phyloP scores from a whole-genome alignment of 2,329 filamentous ascomycete genomes.

The Penicillium sclerotigenum region DNA sequence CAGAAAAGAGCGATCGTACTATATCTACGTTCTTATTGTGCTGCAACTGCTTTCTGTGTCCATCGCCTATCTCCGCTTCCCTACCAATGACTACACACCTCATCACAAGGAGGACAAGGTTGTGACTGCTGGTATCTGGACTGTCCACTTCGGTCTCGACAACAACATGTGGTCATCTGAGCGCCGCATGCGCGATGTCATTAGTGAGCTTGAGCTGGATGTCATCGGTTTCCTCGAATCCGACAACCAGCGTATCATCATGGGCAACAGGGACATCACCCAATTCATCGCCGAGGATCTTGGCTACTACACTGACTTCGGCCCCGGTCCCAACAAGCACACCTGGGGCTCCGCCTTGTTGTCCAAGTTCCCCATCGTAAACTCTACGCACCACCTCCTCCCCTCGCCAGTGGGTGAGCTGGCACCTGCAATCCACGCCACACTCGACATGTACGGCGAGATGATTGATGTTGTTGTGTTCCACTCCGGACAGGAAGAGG shows the following conservation, averaged over 20 bases:
- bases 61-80: constrained; percentile 85
- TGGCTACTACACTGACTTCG: constrained; percentile 98
- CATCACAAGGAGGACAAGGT: constrained; percentile 85
- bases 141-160: constrained; percentile 94
- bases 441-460: constrained; percentile 85
- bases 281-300: constrained; percentile 94
- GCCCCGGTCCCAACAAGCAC: constrained; percentile 96
- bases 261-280: constrained; percentile 96
- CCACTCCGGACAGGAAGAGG: constrained; percentile 97
- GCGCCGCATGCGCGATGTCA: constrained; percentile 83
- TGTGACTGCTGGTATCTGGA: constrained; percentile 96
- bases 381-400: constrained; percentile 92
- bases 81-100: constrained; percentile 83
- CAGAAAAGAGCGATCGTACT: constrained; percentile 61
- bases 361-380: constrained; percentile 95
- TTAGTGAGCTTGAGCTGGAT: constrained; percentile 94
- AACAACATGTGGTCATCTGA: constrained; percentile 99
- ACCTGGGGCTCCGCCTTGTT: constrained; percentile 93
- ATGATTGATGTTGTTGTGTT: constrained; percentile 94
- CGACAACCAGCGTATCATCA: constrained; percentile 95
- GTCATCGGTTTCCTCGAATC: constrained; percentile 92
- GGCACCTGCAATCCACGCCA: constrained; percentile 95
- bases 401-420: constrained; percentile 92
- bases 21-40: constrained; percentile 66
- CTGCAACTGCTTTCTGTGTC: constrained; percentile 78